These are phyloP conservation scores for Neopestalotiopsis sp. DNA, from an alignment of 2,329 filamentous ascomycete genomes.

Conservation along the genomic window DNA sequence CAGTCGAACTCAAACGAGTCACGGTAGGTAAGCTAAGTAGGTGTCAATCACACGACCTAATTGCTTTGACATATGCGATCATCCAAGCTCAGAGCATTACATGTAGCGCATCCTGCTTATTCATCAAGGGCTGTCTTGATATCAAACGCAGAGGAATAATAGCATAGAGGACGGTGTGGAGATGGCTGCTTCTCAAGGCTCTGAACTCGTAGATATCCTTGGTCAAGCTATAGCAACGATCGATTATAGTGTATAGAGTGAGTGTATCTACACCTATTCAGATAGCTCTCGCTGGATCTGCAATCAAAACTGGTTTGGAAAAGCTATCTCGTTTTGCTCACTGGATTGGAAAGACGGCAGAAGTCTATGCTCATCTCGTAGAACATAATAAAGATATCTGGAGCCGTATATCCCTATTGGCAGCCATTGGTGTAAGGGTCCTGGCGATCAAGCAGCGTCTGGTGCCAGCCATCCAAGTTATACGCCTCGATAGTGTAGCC, in stretches of 20 bases:
- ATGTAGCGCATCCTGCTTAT: background rate
- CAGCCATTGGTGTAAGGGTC: constrained; percentile 35
- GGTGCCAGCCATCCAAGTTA: constrained; percentile 30
- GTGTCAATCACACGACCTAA: background rate
- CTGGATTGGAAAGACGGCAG: no score
- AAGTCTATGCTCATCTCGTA: no score
- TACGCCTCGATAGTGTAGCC: constrained; percentile 33
- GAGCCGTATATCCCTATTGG: constrained; percentile 19
- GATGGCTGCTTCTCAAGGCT: no score
- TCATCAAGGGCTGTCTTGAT: background rate
- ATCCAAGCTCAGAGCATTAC: background rate
- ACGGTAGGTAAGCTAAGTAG: background rate
- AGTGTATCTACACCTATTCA: no score
- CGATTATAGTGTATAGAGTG: no score
- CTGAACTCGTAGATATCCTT: no score
- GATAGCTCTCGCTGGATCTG: no score
- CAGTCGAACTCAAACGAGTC: constrained; percentile 1
- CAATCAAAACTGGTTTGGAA: no score
- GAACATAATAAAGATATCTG: no score
- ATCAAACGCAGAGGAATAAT: background rate
- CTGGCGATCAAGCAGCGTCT: constrained; percentile 29
- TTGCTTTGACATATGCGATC: background rate
- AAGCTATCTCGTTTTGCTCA: no score
- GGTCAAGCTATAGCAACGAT: no score
- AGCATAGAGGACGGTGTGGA: no score